Conservation (phyloP, 2,329 filamentous ascomycete genomes). For the Pseudogymnoascus sp. region DNA sequence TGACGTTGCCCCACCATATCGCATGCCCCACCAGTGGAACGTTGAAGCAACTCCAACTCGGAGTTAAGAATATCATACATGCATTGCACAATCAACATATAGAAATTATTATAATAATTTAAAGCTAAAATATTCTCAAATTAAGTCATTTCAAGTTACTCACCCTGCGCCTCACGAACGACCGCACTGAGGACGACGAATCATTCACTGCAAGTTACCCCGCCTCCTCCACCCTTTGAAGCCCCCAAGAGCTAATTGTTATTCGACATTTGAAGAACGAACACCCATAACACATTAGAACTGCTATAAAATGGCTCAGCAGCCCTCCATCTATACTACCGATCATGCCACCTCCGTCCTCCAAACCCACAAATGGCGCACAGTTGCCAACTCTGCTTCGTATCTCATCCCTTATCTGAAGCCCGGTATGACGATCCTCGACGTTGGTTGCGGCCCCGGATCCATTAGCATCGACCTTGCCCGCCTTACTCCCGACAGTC, state of each 20-base stretch:
- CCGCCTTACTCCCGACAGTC: conserved; percentile 32
- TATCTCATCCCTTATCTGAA: conserved; percentile 35
- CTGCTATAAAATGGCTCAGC: not conserved
- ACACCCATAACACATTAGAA: not conserved
- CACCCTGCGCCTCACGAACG: not conserved
- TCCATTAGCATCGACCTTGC: conserved; percentile 39
- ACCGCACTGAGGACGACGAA: not conserved
- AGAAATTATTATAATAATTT: not conserved
- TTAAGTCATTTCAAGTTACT: not conserved
- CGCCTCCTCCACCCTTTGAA: not conserved
- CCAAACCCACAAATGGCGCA: conserved; percentile 32
- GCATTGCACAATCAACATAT: not conserved
- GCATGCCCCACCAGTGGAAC: not conserved
- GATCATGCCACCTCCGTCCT: conserved; percentile 17
- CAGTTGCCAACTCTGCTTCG: conserved; percentile 35
- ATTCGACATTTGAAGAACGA: not conserved
- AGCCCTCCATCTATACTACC: conserved; percentile 13
- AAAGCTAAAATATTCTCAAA: not conserved
- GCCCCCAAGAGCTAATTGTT: not conserved
- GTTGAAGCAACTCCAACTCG: not conserved
- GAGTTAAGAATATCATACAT: not conserved
- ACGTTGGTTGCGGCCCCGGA: conserved; percentile 42
- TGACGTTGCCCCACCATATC: not conserved
- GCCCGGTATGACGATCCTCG: conserved; percentile 29
- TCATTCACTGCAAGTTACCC: not conserved